Percentiles rank a stretch among this genome's conserved stretches.
phyloP scores from a whole-genome alignment of 2,329 filamentous ascomycete genomes.

The Sphaerostilbella broomeana region DNA sequence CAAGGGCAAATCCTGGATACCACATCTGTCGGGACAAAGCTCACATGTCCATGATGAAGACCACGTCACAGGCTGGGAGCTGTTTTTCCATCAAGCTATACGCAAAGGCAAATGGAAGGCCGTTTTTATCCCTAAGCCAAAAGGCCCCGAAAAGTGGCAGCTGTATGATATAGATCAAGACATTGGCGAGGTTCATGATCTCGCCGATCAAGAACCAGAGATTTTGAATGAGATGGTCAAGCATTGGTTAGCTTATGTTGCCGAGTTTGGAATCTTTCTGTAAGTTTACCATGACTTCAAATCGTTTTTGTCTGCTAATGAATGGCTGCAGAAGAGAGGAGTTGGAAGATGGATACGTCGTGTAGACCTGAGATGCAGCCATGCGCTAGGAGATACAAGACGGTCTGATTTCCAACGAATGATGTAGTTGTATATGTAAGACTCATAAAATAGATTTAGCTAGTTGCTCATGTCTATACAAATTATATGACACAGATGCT shows the following conservation, averaged over 20 bases:
- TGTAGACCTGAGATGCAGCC: neutral
- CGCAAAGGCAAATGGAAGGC: constrained; percentile 9
- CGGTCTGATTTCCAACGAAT: too few relatives aligned
- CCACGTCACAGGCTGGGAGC: constrained; percentile 6
- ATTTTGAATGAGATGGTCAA: constrained; percentile 23
- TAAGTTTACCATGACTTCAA: neutral
- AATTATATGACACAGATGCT: neutral
- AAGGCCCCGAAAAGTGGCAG: constrained; percentile 22
- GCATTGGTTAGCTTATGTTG: constrained; percentile 29
- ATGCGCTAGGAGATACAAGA: too few relatives aligned
- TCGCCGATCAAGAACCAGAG: constrained; percentile 20
- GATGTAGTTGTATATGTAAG: too few relatives aligned
- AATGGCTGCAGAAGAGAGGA: neutral
- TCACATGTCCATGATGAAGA: constrained; percentile 2
- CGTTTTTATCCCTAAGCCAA: constrained; percentile 3
- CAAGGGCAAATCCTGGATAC: constrained; percentile 5
- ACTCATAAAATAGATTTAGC: too few relatives aligned
- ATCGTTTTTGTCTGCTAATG: neutral
- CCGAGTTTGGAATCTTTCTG: constrained; percentile 13
- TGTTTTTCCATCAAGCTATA: constrained; percentile 6
- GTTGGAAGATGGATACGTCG: constrained; percentile 2
- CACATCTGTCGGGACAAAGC: neutral
- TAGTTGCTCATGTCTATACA: too few relatives aligned
- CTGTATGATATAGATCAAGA: constrained; percentile 27
- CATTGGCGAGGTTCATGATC: constrained; percentile 27